Conservation (phyloP, 2,329 filamentous ascomycete species). For the Raffaelea ambrosiae region DNA sequence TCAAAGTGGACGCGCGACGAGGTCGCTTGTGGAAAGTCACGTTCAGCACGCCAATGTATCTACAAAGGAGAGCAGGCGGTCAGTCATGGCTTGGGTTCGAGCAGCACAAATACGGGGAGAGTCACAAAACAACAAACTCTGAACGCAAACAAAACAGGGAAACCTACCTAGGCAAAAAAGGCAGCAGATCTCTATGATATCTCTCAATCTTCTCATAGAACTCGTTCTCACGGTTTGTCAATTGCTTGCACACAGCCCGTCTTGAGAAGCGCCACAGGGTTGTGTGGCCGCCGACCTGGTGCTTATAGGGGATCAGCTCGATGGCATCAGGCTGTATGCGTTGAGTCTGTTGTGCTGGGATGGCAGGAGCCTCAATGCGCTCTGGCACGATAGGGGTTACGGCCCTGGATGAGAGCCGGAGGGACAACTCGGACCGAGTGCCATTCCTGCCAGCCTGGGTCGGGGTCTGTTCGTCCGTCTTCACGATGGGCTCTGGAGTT, state of each 20-base stretch:
- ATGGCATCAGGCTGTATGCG: slow-evolving; percentile 90
- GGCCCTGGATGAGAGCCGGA: too few relatives aligned
- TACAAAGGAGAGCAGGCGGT: slow-evolving; percentile 25
- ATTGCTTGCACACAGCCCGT: slow-evolving; percentile 91
- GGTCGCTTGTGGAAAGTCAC: slow-evolving; percentile 85
- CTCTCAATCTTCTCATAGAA: slow-evolving; percentile 96
- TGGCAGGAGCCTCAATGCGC: too few relatives aligned
- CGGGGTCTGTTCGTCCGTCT: too few relatives aligned
- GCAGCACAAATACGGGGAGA: background rate
- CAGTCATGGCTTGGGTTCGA: background rate
- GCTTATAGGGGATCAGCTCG: slow-evolving; percentile 91
- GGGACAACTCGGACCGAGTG: too few relatives aligned
- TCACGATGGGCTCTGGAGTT: too few relatives aligned
- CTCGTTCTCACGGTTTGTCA: slow-evolving; percentile 96
- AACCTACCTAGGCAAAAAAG: slow-evolving; percentile 74
- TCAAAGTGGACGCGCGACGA: slow-evolving; percentile 50
- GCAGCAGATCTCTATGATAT: slow-evolving; percentile 79
- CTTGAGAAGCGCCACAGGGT: slow-evolving; percentile 94
- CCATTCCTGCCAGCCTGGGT: too few relatives aligned
- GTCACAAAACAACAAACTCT: background rate
- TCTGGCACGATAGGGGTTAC: too few relatives aligned
- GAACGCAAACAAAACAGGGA: slow-evolving; percentile 8
- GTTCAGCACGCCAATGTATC: slow-evolving; percentile 94
- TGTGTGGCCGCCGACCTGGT: slow-evolving; percentile 95
- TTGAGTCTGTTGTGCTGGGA: too few relatives aligned